Percentiles rank a stretch among this genome's conserved stretches.
Evolutionary conservation across 495 filamentous ascomycete genomes (phyloP).

Genomic region (Penicillium paradoxum): DNA sequence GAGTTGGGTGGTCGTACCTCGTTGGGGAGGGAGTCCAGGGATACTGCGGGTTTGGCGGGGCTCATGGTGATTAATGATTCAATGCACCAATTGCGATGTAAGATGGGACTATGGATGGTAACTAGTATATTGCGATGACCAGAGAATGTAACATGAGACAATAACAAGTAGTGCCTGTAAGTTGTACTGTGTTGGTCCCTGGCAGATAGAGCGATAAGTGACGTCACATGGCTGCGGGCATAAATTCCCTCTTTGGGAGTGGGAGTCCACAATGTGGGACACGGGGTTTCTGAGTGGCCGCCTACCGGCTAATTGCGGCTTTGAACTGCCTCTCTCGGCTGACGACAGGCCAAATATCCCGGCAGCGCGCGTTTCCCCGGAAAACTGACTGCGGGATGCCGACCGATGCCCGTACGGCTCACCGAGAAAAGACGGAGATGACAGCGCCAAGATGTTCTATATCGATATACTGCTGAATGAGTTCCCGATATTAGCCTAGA

Average conservation of each 20-base stretch:
- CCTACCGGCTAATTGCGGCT: not conserved
- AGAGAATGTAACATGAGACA: not conserved
- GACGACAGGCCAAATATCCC: not conserved
- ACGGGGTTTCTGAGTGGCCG: not conserved
- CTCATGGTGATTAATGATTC: not conserved
- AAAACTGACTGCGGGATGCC: constrained; percentile 23
- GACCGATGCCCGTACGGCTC: constrained; percentile 24
- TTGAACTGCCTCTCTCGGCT: not conserved
- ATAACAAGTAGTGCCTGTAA: not conserved
- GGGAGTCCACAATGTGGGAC: not conserved
- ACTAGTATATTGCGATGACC: not conserved
- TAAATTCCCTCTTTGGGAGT: not conserved
- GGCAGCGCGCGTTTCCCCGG: not conserved
- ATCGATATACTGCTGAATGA: not conserved
- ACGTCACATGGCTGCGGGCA: not conserved
- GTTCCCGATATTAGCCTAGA: not conserved
- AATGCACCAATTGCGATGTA: not conserved
- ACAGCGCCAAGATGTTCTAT: constrained; percentile 6
- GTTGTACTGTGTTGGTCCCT: not conserved
- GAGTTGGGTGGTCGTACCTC: constrained; percentile 31
- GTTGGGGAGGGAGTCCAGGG: constrained; percentile 46
- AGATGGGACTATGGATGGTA: not conserved
- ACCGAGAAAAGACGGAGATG: constrained; percentile 19
- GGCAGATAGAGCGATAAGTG: not conserved
- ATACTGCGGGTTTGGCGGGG: constrained; percentile 1